A percentile compares a stretch with the other conserved stretches of the same genome.
Conservation (phyloP, 192 early-diverging fungal species). For the Diversispora eburnea region DNA sequence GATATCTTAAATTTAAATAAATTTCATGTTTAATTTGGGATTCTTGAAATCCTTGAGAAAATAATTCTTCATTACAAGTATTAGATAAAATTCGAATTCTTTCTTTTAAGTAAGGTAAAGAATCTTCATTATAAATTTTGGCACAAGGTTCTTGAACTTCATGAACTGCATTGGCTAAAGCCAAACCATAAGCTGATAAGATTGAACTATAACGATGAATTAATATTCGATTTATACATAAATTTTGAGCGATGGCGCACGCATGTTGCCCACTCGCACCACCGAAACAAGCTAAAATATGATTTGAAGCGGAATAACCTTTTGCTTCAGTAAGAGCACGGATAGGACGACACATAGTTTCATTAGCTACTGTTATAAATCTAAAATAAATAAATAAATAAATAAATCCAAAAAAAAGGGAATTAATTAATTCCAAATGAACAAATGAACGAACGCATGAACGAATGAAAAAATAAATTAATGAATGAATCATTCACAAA, state of each 20-base stretch:
- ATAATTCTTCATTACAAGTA: constrained; percentile 51
- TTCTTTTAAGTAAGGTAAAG: constrained; percentile 44
- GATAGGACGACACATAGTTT: constrained; percentile 95
- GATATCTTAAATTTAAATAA: constrained; percentile 87
- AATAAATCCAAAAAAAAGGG: background rate
- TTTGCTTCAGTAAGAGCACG: constrained; percentile 88
- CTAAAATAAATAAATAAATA: constrained; percentile 12
- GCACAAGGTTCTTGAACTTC: constrained; percentile 85
- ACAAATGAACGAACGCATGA: background rate
- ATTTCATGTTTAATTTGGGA: constrained; percentile 54
- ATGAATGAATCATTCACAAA: background rate
- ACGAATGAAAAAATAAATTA: background rate
- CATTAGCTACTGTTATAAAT: constrained; percentile 94
- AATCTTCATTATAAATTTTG: constrained; percentile 39
- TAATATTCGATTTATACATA: constrained; percentile 83
- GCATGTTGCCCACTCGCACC: constrained; percentile 97
- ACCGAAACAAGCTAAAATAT: constrained; percentile 89
- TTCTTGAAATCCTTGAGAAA: constrained; percentile 65
- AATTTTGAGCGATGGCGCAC: constrained; percentile 81
- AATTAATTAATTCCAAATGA: too few species aligned
- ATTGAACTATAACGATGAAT: constrained; percentile 89
- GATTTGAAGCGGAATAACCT: constrained; percentile 81
- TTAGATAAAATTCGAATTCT: constrained; percentile 49
- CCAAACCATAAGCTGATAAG: constrained; percentile 89
- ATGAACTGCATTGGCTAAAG: constrained; percentile 86